phyloP scores from a whole-genome alignment of 257 asterid species.

The Solanum virginianum region DNA sequence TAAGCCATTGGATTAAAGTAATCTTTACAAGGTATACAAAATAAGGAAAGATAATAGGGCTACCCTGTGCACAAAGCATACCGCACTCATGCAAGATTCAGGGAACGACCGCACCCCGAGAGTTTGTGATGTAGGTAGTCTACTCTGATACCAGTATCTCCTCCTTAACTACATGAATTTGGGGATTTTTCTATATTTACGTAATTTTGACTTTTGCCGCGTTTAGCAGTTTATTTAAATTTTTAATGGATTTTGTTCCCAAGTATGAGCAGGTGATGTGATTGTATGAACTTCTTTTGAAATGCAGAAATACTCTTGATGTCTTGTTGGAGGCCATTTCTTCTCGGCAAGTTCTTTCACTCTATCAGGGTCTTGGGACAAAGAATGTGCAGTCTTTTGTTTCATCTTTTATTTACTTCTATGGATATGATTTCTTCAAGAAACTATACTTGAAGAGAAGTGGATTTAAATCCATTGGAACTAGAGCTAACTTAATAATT shows the following conservation, averaged over 20 bases:
- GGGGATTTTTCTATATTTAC: neutral
- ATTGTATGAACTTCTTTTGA: neutral
- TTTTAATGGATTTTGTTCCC: neutral
- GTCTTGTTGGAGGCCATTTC: slow-evolving; percentile 88
- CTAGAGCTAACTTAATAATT: slow-evolving; percentile 68
- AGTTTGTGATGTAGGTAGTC: neutral
- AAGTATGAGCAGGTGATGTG: neutral
- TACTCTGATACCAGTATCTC: neutral
- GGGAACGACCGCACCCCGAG: neutral
- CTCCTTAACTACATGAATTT: neutral
- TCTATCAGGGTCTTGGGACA: slow-evolving; percentile 87
- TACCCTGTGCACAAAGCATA: neutral
- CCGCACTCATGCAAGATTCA: neutral
- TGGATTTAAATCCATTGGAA: slow-evolving; percentile 72
- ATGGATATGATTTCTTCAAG: slow-evolving; percentile 81
- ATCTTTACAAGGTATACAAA: neutral
- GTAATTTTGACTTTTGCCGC: neutral
- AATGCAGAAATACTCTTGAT: slow-evolving; percentile 67
- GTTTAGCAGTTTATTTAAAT: neutral
- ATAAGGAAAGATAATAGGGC: neutral
- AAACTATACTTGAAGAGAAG: slow-evolving; percentile 59
- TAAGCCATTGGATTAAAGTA: neutral
- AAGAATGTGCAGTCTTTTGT: slow-evolving; percentile 83
- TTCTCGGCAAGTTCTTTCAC: slow-evolving; percentile 44
- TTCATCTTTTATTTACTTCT: slow-evolving; percentile 75